These are phyloP conservation scores for Polygonum maritimum DNA, from an alignment of 148 eudicot species.

Conservation along the genomic window DNA sequence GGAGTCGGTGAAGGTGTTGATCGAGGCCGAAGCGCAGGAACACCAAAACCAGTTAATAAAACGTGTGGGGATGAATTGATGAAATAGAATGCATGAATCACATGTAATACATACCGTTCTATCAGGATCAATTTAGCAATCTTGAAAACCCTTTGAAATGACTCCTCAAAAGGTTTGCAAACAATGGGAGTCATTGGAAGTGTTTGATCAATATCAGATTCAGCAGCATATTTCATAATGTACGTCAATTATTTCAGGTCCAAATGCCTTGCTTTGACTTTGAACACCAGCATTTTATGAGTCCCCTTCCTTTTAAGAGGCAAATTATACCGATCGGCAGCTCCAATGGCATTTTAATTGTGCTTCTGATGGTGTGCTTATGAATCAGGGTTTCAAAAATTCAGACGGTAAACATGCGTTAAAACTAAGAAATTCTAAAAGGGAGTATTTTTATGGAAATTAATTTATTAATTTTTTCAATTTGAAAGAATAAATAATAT, in stretches of 20 bases:
- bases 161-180: conserved; percentile 66
- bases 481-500: too few species aligned
- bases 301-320: conserved; percentile 29
- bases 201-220: conserved; percentile 21
- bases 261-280: not conserved
- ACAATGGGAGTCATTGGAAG: conserved; percentile 54
- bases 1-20: too few species aligned
- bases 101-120: conserved; percentile 58
- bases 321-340: conserved; percentile 53
- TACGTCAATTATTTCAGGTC: conserved; percentile 25
- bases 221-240: conserved; percentile 28
- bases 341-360: too few species aligned
- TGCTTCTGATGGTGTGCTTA: too few species aligned
- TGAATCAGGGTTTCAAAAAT: too few species aligned
- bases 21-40: too few species aligned
- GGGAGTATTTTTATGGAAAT: too few species aligned
- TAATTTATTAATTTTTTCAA: too few species aligned
- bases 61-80: not conserved
- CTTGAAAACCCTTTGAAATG: conserved; percentile 53
- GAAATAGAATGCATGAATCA: not conserved
- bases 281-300: not conserved
- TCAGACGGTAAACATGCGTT: too few species aligned
- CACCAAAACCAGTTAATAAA: not conserved
- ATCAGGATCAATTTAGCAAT: conserved; percentile 53
- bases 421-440: too few species aligned